Conservation (phyloP, 495 filamentous ascomycete species). For the Talaromyces borbonicus region DNA sequence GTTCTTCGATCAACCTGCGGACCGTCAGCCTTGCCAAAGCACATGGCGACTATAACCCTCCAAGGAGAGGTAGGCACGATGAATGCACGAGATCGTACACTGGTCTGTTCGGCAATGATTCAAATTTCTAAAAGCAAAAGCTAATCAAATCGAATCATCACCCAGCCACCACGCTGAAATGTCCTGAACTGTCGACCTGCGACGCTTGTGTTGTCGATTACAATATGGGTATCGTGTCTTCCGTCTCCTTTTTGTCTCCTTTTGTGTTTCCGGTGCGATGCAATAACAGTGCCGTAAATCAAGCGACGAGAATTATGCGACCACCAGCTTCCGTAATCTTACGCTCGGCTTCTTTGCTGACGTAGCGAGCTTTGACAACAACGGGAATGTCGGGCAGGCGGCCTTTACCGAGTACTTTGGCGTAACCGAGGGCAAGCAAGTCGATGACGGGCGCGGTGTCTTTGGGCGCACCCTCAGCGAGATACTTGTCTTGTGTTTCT, state of each 20-base stretch:
- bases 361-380: slow-evolving; percentile 79
- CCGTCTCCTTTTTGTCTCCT: neutral
- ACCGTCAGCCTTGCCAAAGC: no score
- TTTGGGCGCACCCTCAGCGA: slow-evolving; percentile 53
- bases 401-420: slow-evolving; percentile 91
- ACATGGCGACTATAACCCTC: no score
- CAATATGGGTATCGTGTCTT: slow-evolving; percentile 6
- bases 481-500: slow-evolving; percentile 73
- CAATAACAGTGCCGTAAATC: slow-evolving; percentile 19
- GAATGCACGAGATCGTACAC: slow-evolving; percentile 8
- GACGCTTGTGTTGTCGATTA: no score
- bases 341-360: slow-evolving; percentile 80
- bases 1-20: no score
- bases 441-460: slow-evolving; percentile 88
- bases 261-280: neutral
- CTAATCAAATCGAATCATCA: slow-evolving; percentile 9
- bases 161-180: slow-evolving; percentile 10
- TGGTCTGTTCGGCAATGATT: slow-evolving; percentile 11
- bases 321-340: slow-evolving; percentile 92
- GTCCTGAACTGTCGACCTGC: slow-evolving; percentile 8
- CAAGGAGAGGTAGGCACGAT: no score
- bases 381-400: slow-evolving; percentile 75
- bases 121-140: slow-evolving; percentile 9
- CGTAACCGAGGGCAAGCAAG: slow-evolving; percentile 83
- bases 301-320: slow-evolving; percentile 84